These are phyloP conservation scores for Ricinus communis DNA, from an alignment of 345 rosid genomes.

Conservation along the genomic window DNA sequence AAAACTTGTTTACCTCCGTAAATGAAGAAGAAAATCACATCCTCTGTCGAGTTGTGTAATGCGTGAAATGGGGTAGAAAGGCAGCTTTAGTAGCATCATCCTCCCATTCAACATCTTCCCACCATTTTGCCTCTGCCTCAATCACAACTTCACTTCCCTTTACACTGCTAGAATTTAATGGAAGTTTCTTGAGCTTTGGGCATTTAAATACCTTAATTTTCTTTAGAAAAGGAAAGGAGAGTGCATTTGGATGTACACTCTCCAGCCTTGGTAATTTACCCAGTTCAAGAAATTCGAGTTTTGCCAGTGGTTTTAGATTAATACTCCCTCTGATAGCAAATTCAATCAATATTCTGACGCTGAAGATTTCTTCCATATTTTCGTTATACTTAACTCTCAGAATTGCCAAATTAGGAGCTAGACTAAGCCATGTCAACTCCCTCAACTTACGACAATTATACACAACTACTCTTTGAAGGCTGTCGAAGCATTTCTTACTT, in stretches of 20 bases:
- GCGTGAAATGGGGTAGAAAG: background rate
- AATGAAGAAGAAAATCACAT: too few species aligned
- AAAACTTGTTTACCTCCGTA: too few species aligned
- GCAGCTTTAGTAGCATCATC: background rate
- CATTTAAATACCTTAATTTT: background rate
- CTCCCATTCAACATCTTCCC: background rate
- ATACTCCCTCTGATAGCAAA: background rate
- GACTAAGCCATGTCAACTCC: conserved; percentile 4
- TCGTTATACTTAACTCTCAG: background rate
- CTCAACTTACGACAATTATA: background rate
- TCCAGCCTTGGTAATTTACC: background rate
- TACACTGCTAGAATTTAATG: background rate
- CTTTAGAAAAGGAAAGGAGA: background rate
- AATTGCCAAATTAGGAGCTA: background rate
- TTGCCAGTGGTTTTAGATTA: background rate
- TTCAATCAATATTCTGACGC: background rate
- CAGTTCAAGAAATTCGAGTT: conserved; percentile 2
- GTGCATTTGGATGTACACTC: background rate
- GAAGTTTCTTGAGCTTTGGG: background rate
- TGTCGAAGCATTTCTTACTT: background rate
- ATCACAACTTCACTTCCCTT: conserved; percentile 4
- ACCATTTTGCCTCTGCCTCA: background rate
- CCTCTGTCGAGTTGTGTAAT: too few species aligned
- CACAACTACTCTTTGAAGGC: background rate
- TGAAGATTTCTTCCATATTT: background rate